These are phyloP conservation scores for Plasmodium coatneyi DNA, from an alignment of 169 alveolate species.

Conservation along the genomic window DNA sequence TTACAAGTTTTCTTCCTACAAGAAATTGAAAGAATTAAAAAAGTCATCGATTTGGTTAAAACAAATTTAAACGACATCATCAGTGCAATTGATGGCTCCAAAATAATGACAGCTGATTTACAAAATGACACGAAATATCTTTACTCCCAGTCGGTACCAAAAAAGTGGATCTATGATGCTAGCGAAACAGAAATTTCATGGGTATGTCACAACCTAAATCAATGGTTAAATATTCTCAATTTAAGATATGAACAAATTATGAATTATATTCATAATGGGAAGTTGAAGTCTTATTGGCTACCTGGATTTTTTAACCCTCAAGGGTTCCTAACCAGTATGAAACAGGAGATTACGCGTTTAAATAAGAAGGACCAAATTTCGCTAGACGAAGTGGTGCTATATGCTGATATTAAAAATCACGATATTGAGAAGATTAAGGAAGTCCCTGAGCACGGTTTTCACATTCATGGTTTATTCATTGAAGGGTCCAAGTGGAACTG, in stretches of 20 bases:
- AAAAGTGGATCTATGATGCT: constrained; percentile 96
- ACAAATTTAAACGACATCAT: constrained; percentile 90
- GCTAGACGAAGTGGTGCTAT: constrained; percentile 94
- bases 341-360: constrained; percentile 94
- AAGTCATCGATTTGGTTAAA: constrained; percentile 92
- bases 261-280: constrained; percentile 93
- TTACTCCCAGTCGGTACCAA: constrained; percentile 92
- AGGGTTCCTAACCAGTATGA: constrained; percentile 97
- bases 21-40: constrained; percentile 96
- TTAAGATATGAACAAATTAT: constrained; percentile 93
- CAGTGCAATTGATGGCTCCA: constrained; percentile 95
- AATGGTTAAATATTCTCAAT: constrained; percentile 95
- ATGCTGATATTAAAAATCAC: constrained; percentile 89
- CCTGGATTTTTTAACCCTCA: constrained; percentile 96
- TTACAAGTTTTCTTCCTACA: constrained; percentile 96
- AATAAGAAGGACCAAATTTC: constrained; percentile 94
- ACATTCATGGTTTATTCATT: constrained; percentile 94
- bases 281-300: constrained; percentile 93
- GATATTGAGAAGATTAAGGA: constrained; percentile 85
- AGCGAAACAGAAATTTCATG: constrained; percentile 97
- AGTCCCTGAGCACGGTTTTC: constrained; percentile 91
- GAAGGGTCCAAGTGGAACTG: constrained; percentile 97
- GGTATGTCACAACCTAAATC: constrained; percentile 94
- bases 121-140: constrained; percentile 90
- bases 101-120: constrained; percentile 95